Conservation (phyloP, 148 eudicot species). For the Spergularia bocconei region DNA sequence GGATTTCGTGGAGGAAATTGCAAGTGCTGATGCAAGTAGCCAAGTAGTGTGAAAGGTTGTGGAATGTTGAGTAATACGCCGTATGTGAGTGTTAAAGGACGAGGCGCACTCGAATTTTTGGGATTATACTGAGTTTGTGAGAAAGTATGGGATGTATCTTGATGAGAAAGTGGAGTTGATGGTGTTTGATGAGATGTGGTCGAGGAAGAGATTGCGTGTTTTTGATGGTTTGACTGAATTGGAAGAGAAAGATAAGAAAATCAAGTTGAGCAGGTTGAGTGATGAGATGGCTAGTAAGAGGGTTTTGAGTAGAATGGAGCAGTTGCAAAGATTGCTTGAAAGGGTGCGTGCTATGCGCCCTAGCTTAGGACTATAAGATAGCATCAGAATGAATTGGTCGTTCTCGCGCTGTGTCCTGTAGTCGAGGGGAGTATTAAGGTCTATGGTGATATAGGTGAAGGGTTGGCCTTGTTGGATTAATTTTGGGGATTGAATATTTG, state of each 20-base stretch:
- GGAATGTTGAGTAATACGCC: conserved; percentile 30
- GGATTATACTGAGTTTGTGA: conserved; percentile 58
- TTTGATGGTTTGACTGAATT: background rate
- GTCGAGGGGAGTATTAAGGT: too few species aligned
- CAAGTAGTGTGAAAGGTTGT: background rate
- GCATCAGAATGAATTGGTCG: too few species aligned
- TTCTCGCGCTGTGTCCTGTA: too few species aligned
- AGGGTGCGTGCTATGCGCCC: conserved; percentile 48
- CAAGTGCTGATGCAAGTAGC: conserved; percentile 24
- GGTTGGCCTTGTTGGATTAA: conserved; percentile 38
- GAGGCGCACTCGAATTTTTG: conserved; percentile 53
- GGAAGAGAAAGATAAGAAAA: conserved; percentile 19
- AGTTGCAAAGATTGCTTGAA: conserved; percentile 44
- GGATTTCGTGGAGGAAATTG: conserved; percentile 37
- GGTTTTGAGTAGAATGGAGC: conserved; percentile 43
- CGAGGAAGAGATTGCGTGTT: conserved; percentile 24
- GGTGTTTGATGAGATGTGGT: conserved; percentile 23
- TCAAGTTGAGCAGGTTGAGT: conserved; percentile 27
- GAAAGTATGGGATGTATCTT: conserved; percentile 48
- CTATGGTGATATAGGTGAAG: conserved; percentile 45
- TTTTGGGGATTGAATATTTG: conserved; percentile 50
- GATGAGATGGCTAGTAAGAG: conserved; percentile 42
- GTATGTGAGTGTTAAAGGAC: conserved; percentile 52
- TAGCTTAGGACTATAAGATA: background rate
- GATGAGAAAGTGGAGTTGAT: conserved; percentile 32